These are phyloP conservation scores for Sugiyamaella grinbergsii DNA, from an alignment of 1,139 yeast species.

Conservation along the genomic window DNA sequence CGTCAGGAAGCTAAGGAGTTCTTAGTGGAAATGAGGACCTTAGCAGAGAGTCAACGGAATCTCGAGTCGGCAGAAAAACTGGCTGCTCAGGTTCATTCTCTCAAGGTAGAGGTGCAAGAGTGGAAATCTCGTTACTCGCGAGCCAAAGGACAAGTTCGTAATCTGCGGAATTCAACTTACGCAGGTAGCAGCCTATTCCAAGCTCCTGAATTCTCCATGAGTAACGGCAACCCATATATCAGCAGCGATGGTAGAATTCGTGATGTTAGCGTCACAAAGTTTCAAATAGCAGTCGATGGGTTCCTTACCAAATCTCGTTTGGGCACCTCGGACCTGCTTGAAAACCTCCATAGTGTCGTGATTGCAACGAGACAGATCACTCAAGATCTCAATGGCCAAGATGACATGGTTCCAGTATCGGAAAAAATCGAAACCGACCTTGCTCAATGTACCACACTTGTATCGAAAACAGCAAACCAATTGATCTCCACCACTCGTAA, in stretches of 20 bases:
- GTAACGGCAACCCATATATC: constrained; percentile 30
- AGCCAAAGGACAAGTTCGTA: constrained; percentile 39
- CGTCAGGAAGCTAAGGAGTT: constrained; percentile 47
- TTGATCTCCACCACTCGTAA: constrained; percentile 79
- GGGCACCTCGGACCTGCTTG: constrained; percentile 34
- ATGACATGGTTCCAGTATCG: constrained; percentile 17
- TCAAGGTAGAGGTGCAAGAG: constrained; percentile 42
- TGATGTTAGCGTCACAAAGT: constrained; percentile 35
- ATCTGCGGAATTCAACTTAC: constrained; percentile 36
- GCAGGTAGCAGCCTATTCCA: constrained; percentile 24
- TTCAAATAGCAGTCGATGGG: constrained; percentile 42
- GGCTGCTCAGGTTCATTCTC: constrained; percentile 35
- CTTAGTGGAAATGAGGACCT: constrained; percentile 45
- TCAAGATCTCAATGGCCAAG: constrained; percentile 45
- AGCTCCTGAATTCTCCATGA: constrained; percentile 28
- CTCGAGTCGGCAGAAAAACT: constrained; percentile 34
- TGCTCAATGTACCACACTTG: constrained; percentile 43
- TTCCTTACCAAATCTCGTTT: constrained; percentile 37
- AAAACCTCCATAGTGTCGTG: constrained; percentile 41
- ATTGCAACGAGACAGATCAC: constrained; percentile 43
- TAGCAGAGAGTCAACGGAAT: constrained; percentile 39
- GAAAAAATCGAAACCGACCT: constrained; percentile 34
- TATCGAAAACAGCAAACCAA: constrained; percentile 74
- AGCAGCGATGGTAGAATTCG: constrained; percentile 35
- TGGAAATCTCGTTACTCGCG: constrained; percentile 44